phyloP scores from a whole-genome alignment of 495 filamentous ascomycete species.

The Neurospora sp. region DNA sequence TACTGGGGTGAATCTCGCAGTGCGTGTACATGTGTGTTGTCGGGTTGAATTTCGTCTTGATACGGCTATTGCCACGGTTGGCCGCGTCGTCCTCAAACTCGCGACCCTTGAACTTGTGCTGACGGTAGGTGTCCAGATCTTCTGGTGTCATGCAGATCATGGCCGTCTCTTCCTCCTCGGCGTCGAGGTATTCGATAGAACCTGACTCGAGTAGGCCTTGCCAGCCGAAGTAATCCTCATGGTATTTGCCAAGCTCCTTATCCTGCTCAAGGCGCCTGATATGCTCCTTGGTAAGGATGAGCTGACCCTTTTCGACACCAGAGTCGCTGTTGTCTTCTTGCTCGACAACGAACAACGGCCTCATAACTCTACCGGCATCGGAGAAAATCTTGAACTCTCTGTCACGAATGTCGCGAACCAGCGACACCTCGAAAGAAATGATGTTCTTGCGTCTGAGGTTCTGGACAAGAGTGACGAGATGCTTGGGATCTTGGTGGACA shows the following conservation, averaged over 20 bases:
- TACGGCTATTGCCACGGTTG: slow-evolving; percentile 55
- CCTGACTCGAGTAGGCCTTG: slow-evolving; percentile 69
- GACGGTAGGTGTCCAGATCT: slow-evolving; percentile 63
- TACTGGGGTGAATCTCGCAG: slow-evolving; percentile 98
- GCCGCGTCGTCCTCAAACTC: slow-evolving; percentile 36
- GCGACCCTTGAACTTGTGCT: slow-evolving; percentile 35
- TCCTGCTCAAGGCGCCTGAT: slow-evolving; percentile 52
- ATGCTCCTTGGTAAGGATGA: slow-evolving; percentile 77
- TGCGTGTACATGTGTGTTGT: slow-evolving; percentile 87
- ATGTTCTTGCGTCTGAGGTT: slow-evolving; percentile 64
- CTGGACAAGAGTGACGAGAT: slow-evolving; percentile 67
- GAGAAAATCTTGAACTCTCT: slow-evolving; percentile 98
- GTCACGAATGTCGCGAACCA: slow-evolving; percentile 91
- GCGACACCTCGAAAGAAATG: slow-evolving; percentile 80
- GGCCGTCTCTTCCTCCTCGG: slow-evolving; percentile 93
- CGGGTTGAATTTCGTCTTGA: slow-evolving; percentile 74
- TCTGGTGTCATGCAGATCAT: slow-evolving; percentile 99
- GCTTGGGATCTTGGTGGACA: slow-evolving; percentile 69
- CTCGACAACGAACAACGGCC: slow-evolving; percentile 78
- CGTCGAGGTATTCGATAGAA: slow-evolving; percentile 89
- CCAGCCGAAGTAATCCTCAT: slow-evolving; percentile 72
- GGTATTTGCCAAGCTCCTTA: slow-evolving; percentile 43
- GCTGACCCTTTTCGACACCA: slow-evolving; percentile 59
- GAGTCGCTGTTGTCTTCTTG: slow-evolving; percentile 57
- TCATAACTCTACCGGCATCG: slow-evolving; percentile 87